Percentiles rank a stretch among this genome's conserved stretches.
These are phyloP conservation scores for Amoebophrya sp. DNA, from an alignment of 169 alveolate genomes.

Conservation along the genomic window DNA sequence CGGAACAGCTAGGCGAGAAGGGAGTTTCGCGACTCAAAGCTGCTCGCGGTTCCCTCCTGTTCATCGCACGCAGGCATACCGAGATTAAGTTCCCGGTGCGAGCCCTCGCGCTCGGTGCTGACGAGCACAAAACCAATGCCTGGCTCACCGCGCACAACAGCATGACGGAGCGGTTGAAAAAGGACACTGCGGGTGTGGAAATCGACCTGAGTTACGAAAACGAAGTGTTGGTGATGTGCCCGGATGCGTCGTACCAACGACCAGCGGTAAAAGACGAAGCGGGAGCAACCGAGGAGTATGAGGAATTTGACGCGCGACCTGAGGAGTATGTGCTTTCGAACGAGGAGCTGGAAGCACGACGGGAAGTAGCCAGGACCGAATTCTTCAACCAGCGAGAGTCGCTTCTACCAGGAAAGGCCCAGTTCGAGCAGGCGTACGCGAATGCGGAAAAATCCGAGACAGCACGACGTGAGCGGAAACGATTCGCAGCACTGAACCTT, in stretches of 20 bases:
- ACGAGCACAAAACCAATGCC: neutral
- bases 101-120: neutral
- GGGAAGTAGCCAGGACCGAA: too few species aligned
- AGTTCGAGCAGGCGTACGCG: neutral
- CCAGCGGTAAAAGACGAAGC: neutral
- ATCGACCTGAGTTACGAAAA: neutral
- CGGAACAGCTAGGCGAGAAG: neutral
- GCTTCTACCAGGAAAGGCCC: too few species aligned
- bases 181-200: neutral
- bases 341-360: too few species aligned
- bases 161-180: neutral
- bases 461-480: neutral
- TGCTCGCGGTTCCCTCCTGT: neutral
- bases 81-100: neutral
- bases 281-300: too few species aligned
- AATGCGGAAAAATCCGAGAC: neutral
- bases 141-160: neutral
- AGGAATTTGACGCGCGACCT: too few species aligned
- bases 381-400: too few species aligned
- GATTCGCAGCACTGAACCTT: neutral
- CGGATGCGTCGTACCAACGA: neutral
- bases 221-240: neutral
- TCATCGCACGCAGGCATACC: neutral
- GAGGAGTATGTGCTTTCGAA: too few species aligned
- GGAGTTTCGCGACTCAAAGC: neutral